Base-by-base conservation (phyloP, 768 basidiomycete species). In the Tylopilus felleus region DNA sequence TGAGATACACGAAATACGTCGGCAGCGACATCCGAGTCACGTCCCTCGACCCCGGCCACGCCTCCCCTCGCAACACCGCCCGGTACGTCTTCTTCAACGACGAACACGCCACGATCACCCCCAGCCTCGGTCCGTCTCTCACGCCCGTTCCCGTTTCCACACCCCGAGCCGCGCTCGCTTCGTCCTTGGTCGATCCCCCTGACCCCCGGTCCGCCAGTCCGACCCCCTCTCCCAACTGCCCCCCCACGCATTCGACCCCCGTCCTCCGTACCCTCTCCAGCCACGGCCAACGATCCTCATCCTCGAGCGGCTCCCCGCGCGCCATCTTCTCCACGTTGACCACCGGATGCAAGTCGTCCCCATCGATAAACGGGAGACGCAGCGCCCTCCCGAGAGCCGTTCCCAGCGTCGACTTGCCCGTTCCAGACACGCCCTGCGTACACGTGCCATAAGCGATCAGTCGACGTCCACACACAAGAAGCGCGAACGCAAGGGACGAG, bases 291-390 rank as follows among this genome's bases (percentile, higher is more conserved):
- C 93, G 84, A 66, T 97, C 94, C 3, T 73, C 79, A 64, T 97
- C 94, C 3, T 77, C 85, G 59, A 98, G 74, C 5, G 93, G 87
- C 22, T 75, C 71, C 0, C 93, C 93, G 1, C 73, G 65, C 5
- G 83, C 72, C 94, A 98, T 97, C 79, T 98, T 98, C 27, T 81
- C 85, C 39, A 96, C 80, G 69, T 96, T 96, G 13, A 80, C 70
- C 22, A 75, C 64, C 0, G 94, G 88, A 66, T 98, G 95, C 27
- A 97, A 77, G 57, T 88, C 85, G 67, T 97, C 94, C 27, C 88
- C 95, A 64, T 98, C 95, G 55, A 93, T 74, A 73, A 89, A 96
- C 1, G 92, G 86, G 55, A 92, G 58, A n/a, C 68, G 70, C 45
- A 92, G 75, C 25, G 75, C 73, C 36, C 72, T 61, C 8, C 88